Base-by-base conservation (phyloP, 805 yeast genomes). In the Cyberlindnera japonica region DNA sequence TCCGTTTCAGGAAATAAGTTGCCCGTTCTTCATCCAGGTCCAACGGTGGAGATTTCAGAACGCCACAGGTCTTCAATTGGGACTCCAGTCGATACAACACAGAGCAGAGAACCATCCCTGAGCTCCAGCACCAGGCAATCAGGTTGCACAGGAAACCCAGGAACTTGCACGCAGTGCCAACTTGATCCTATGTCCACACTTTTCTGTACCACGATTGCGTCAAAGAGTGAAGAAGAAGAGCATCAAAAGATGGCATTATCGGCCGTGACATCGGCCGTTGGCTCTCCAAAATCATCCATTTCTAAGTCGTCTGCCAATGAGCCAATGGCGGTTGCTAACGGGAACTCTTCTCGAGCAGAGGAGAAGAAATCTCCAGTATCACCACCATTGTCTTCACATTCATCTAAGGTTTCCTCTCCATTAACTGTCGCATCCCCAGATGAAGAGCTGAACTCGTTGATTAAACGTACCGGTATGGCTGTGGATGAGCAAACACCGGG, bases 141-240 rank as follows among this genome's bases (percentile, higher is more conserved):
- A 3, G 81, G 76, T 10, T 87, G 95, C 61, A 82, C 91, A 0
- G 95, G 95, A 1, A 79, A 86, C 53, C 96, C 96, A 10, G 95
- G 95, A 3, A 79, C 89, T 4, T 88, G 96, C 58, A 62, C 65
- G 6, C 90, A 83, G 62, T 88, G 96, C 62, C 95, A 83, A 55
- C 59, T 65, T 35, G 95, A 89, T 61, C 95, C 96, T 23, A 79
- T 86, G 84, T 81, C 89, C 5, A 87, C 95, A 3, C 67, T 86
- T 29, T 89, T 89, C 64, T 89, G 96, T 65, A 79, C 95, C 1
- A 85, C 95, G 0, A 78, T 89, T 18, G 93, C 95, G 5, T 73
- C 75, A 2, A 61, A 61, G 42, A 61, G 61, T 13, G 57, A 50
- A 33, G 56, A 34, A 21, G 53, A 48, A 15, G 44, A 41, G 29